Evolutionary conservation across 768 basidiomycete species (phyloP).

Genomic region (Agaricus blazei): DNA sequence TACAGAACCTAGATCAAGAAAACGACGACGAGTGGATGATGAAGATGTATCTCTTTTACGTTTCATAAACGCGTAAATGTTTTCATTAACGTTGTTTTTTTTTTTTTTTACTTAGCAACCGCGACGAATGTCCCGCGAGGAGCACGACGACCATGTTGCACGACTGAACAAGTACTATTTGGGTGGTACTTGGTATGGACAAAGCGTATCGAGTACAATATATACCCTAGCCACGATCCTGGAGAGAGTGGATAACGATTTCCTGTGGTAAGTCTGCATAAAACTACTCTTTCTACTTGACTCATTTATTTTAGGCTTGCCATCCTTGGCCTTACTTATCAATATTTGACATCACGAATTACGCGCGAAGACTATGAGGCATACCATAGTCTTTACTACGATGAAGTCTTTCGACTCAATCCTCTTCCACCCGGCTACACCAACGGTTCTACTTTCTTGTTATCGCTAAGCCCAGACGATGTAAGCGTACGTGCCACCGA

Average conservation of each 20-base stretch:
- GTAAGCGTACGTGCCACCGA: conserved; percentile 75
- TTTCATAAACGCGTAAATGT: too few relatives aligned
- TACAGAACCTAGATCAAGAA: conserved; percentile 27
- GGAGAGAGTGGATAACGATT: conserved; percentile 89
- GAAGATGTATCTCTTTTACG: conserved; percentile 20
- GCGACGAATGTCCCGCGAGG: conserved; percentile 62
- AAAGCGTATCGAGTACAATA: conserved; percentile 83
- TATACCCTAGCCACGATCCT: conserved; percentile 89
- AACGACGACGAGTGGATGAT: conserved; percentile 55
- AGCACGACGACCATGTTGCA: conserved; percentile 58
- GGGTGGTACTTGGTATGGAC: conserved; percentile 82
- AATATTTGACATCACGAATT: conserved; percentile 86
- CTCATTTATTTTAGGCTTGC: conserved; percentile 59
- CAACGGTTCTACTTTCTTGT: conserved; percentile 26
- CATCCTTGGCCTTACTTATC: conserved; percentile 88
- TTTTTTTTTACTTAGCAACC: too few relatives aligned
- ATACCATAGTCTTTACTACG: conserved; percentile 74
- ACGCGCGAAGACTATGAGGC: conserved; percentile 82
- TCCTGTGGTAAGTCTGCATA: conserved; percentile 65
- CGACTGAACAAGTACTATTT: conserved; percentile 79
- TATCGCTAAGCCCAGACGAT: conserved; percentile 76
- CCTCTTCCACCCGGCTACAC: conserved; percentile 38
- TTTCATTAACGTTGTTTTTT: too few relatives aligned
- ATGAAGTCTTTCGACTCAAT: conserved; percentile 93
- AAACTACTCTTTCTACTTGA: neutral